Percentiles rank a stretch among this genome's conserved stretches.
Evolutionary conservation across 176 grass and related monocot species (phyloP).

Genomic region (Hsuehochloa calcarea): DNA sequence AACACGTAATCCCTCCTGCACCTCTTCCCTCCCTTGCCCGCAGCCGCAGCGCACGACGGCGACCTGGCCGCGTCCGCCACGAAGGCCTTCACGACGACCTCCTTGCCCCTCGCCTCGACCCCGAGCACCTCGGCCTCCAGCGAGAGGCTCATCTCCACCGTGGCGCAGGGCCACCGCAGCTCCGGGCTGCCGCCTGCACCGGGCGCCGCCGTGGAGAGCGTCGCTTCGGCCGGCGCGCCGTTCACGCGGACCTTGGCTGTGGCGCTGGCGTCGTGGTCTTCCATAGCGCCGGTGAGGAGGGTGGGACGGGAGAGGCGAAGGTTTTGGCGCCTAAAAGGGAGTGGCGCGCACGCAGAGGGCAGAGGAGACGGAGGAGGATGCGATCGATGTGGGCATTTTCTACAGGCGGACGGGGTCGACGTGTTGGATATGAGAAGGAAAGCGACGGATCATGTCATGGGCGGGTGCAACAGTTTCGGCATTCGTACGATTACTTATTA

Average conservation of each 20-base stretch:
- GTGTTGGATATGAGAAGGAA: not conserved
- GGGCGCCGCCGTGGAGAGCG: not conserved
- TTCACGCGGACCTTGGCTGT: slow-evolving; percentile 40
- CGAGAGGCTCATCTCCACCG: slow-evolving; percentile 30
- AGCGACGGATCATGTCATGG: too few species aligned
- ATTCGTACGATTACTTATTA: too few species aligned
- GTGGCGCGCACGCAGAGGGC: not conserved
- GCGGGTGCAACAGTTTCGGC: not conserved
- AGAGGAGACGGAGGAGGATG: not conserved
- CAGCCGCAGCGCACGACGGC: not conserved
- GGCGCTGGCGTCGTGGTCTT: not conserved
- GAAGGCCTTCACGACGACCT: slow-evolving; percentile 58
- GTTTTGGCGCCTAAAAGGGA: slow-evolving; percentile 8
- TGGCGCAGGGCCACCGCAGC: slow-evolving; percentile 45
- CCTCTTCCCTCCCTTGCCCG: slow-evolving; percentile 13
- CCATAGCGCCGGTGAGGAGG: not conserved
- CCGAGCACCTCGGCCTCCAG: slow-evolving; percentile 66
- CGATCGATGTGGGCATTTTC: not conserved
- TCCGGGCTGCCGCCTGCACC: not conserved
- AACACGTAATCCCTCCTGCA: slow-evolving; percentile 57
- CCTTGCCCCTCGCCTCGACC: slow-evolving; percentile 35
- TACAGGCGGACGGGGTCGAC: not conserved
- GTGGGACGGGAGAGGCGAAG: not conserved
- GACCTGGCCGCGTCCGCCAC: not conserved
- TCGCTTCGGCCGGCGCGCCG: slow-evolving; percentile 44